phyloP scores from a whole-genome alignment of 352 stramenopile species.

The Globisporangium lucens region DNA sequence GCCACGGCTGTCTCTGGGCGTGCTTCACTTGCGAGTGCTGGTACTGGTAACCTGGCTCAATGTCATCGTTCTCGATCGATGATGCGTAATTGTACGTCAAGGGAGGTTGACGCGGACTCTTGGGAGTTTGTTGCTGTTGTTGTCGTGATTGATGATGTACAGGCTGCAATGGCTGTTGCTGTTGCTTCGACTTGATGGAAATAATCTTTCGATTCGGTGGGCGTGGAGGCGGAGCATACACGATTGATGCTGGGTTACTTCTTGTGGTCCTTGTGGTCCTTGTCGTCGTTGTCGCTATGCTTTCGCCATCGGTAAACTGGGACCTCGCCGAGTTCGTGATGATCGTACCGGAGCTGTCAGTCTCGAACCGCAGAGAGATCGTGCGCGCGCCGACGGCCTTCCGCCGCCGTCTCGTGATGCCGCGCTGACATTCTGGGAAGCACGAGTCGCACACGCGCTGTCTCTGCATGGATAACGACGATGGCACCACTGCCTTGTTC shows the following conservation, averaged over 20 bases:
- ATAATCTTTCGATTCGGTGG: conserved; percentile 6
- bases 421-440: conserved; percentile 46
- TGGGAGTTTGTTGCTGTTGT: background rate
- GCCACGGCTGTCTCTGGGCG: background rate
- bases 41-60: background rate
- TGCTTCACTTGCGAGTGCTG: background rate
- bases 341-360: conserved; percentile 10
- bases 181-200: conserved; percentile 1
- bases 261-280: conserved; percentile 2
- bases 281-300: conserved; percentile 7
- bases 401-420: conserved; percentile 16
- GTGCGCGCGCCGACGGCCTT: conserved; percentile 17
- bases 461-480: conserved; percentile 54
- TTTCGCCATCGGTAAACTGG: conserved; percentile 7
- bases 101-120: background rate
- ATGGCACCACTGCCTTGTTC: conserved; percentile 61
- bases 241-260: conserved; percentile 1
- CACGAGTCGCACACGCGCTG: conserved; percentile 79
- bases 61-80: background rate
- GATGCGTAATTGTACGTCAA: background rate
- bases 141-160: background rate
- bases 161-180: background rate
- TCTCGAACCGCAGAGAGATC: conserved; percentile 12
- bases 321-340: conserved; percentile 7
- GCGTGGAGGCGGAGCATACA: background rate